phyloP scores from a whole-genome alignment of 805 yeast genomes.

The Saccharomyces kudriavzevii region DNA sequence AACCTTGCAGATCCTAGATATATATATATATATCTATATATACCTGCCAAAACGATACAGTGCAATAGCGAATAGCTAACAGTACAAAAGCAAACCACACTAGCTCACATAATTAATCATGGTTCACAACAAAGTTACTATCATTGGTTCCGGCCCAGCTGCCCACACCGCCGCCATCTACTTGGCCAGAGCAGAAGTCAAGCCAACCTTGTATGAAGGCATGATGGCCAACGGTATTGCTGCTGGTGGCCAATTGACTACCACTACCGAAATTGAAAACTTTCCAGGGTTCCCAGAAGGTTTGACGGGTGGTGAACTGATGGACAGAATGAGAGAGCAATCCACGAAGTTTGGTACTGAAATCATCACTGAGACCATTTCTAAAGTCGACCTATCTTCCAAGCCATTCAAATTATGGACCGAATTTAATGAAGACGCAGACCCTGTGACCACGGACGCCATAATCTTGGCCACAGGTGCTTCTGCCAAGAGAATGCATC shows the following conservation, averaged over 20 bases:
- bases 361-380: conserved; percentile 87
- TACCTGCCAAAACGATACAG: not conserved
- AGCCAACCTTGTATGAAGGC: conserved; percentile 92
- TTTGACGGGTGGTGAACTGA: conserved; percentile 74
- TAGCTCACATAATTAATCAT: conserved; percentile 36
- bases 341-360: conserved; percentile 84
- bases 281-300: conserved; percentile 98
- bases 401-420: conserved; percentile 96
- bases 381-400: conserved; percentile 80
- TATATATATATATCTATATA: not conserved
- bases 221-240: conserved; percentile 94
- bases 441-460: conserved; percentile 88
- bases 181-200: conserved; percentile 90
- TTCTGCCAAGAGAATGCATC: conserved; percentile 84
- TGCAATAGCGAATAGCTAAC: not conserved
- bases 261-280: conserved; percentile 97
- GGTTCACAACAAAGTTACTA: conserved; percentile 79
- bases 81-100: not conserved
- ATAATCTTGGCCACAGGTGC: conserved; percentile 96
- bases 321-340: conserved; percentile 92
- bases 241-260: conserved; percentile 97
- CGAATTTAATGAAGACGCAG: conserved; percentile 87
- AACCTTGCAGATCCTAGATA: not conserved
- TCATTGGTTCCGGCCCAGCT: conserved; percentile 97
- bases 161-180: conserved; percentile 99